Evolutionary conservation across 495 filamentous ascomycete genomes (phyloP), one percentile per base, ranked within the genome.

Genomic region (Lasiosphaeria hispida): DNA sequence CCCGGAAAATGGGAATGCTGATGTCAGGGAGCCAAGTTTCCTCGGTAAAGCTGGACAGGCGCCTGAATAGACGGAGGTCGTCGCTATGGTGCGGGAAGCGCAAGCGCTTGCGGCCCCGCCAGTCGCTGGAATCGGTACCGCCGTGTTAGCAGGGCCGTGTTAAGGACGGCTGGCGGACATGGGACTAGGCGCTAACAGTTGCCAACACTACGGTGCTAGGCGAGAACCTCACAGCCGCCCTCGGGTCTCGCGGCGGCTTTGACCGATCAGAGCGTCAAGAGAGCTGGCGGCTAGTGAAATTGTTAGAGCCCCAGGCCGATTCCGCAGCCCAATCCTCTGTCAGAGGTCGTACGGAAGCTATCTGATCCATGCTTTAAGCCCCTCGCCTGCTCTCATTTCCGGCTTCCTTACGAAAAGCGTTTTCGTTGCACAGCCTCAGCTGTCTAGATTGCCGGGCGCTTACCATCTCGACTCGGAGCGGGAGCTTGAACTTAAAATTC

Each of bases 271-370:
- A 40, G 42, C 40, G 23, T 13, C 52, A 36, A 53, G 52, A 15
- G 51, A 37, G 38, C 42, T 14, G 57, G 64, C 64, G 64, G 49
- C 53, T 67, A 57, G 51, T 61, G 58, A 64, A 57, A 67, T 67
- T 64, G 64, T 61, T 64, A 66, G 58, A 59, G 58, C 36, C 52
- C 60, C 17, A 38, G 17, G 7, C 43, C 48, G 53, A 23, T 34
- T 52, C 53, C 11, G 33, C 57, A 48, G 14, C 60, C 58, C 49
- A 53, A 45, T 54, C 62, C 42, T 52, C 55, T 57, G 47, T 59
- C 55, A 53, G 55, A 58, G 44, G 15, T 7, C 4, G 38, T 17
- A 36, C 13, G 33, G 33, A 34, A 19, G 9, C 48, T 50, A n/a
- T 17, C 49, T 39, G 7, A 44, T 48, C 30, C 9, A 48, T 49